Evolutionary conservation across 495 filamentous ascomycete species (phyloP).

Genomic region (Chaetomium cochliodes): DNA sequence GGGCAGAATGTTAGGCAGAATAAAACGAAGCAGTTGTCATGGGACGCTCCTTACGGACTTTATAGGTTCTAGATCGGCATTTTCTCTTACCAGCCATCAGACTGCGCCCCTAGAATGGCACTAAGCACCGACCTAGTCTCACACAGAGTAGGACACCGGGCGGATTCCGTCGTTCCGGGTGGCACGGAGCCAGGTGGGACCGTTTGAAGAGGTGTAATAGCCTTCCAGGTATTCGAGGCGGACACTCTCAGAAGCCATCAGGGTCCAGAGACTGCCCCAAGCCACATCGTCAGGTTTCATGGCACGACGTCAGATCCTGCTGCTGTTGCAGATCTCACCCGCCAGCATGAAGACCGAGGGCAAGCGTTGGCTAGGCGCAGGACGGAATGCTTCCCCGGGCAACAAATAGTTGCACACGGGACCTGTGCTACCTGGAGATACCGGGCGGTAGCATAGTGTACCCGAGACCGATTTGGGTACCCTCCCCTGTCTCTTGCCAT

Average conservation of each 20-base stretch:
- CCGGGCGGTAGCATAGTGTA: constrained; percentile 12
- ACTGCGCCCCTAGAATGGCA: no score
- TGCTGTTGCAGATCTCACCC: constrained; percentile 2
- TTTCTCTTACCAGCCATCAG: no score
- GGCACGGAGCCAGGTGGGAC: neutral
- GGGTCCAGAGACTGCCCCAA: neutral
- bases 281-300: neutral
- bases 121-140: neutral
- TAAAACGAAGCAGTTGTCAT: neutral
- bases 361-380: neutral
- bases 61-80: neutral
- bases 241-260: neutral
- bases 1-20: neutral
- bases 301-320: constrained; percentile 24
- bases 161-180: neutral
- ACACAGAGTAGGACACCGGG: neutral
- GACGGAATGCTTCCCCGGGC: neutral
- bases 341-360: neutral
- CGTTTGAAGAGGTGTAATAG: no score
- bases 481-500: neutral
- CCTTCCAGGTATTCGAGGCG: no score
- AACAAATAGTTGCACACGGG: neutral
- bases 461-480: neutral
- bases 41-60: neutral
- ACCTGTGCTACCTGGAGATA: constrained; percentile 4